Evolutionary conservation across 139 green algal species (phyloP).

Genomic region (Closterium sp.): DNA sequence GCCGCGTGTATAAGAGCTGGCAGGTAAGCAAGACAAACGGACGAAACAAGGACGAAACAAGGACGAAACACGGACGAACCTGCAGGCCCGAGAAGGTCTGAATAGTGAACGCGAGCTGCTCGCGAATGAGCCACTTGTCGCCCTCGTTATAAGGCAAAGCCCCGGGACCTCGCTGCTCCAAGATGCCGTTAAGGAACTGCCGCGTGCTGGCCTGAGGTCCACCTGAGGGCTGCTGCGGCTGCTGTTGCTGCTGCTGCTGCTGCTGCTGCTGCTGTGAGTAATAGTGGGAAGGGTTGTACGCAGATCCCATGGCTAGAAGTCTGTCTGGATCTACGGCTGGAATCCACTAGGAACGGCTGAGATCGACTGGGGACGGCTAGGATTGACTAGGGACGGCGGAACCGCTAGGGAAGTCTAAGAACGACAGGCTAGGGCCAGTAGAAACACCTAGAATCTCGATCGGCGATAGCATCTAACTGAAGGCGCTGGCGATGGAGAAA

Average conservation of each 20-base stretch:
- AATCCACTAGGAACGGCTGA: not conserved
- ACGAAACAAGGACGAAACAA: too few relatives aligned
- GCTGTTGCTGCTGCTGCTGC: not conserved
- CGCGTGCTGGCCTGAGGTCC: not conserved
- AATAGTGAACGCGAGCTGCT: slow-evolving; percentile 71
- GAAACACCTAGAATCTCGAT: not conserved
- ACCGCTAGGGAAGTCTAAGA: not conserved
- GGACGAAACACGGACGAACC: slow-evolving; percentile 23
- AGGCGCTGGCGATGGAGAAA: not conserved
- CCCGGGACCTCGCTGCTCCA: slow-evolving; percentile 58
- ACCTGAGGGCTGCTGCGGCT: not conserved
- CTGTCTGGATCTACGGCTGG: not conserved
- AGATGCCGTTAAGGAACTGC: slow-evolving; percentile 37
- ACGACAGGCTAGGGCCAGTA: not conserved
- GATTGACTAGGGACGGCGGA: too few relatives aligned
- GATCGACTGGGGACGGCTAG: not conserved
- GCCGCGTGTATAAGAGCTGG: too few relatives aligned
- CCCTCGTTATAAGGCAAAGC: slow-evolving; percentile 67
- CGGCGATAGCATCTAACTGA: not conserved
- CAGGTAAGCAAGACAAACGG: too few relatives aligned
- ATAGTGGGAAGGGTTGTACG: not conserved
- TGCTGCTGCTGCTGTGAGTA: not conserved
- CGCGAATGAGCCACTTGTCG: slow-evolving; percentile 63
- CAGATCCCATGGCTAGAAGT: not conserved
- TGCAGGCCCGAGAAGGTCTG: slow-evolving; percentile 48